Conservation (phyloP, 2,329 filamentous ascomycete genomes). For the Epichloe uncinata region DNA sequence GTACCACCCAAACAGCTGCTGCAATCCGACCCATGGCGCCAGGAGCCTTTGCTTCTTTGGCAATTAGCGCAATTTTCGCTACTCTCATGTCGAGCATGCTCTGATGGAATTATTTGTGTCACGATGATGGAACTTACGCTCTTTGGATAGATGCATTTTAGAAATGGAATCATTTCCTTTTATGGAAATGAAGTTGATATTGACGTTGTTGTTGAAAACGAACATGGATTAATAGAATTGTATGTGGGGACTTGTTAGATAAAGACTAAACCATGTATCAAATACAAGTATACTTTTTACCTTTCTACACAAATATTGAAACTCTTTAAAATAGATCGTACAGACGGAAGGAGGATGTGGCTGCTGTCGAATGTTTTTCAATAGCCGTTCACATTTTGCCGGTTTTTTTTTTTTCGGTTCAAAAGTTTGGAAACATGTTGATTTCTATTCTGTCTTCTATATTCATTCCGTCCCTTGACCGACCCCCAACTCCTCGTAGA, state of each 20-base stretch:
- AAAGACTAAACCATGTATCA: neutral
- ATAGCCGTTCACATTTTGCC: neutral
- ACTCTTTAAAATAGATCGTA: too few species aligned
- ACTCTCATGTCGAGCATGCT: neutral
- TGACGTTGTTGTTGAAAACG: neutral
- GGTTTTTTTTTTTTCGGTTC: neutral
- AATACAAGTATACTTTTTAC: neutral
- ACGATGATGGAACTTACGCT: neutral
- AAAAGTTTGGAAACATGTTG: neutral
- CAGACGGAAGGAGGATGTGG: too few species aligned
- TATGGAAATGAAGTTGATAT: neutral
- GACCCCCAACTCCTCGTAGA: slow-evolving; percentile 62
- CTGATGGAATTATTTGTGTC: neutral
- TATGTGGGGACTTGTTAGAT: neutral
- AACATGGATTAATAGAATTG: neutral
- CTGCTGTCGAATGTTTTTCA: too few species aligned
- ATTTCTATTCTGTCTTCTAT: neutral
- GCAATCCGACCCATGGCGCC: neutral
- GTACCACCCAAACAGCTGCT: neutral
- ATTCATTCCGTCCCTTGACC: neutral
- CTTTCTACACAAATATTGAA: neutral
- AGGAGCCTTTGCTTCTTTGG: neutral
- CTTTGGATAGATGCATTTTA: neutral
- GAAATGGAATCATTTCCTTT: neutral
- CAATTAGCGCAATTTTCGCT: neutral